These are phyloP conservation scores for Fusarium sp. DNA, from an alignment of 2,329 filamentous ascomycete species.

Conservation along the genomic window DNA sequence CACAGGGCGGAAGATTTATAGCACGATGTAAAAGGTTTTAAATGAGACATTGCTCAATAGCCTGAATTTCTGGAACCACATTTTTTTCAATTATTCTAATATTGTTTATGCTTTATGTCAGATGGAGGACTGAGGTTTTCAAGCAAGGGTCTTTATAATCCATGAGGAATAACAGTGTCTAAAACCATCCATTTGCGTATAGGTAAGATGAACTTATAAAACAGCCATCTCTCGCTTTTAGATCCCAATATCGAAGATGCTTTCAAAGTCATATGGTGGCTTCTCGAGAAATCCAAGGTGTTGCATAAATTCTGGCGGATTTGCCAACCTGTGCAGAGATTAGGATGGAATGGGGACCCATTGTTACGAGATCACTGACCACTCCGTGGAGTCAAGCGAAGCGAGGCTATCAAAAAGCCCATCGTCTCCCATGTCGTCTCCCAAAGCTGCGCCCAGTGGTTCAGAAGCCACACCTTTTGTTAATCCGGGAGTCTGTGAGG, in stretches of 20 bases:
- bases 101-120: no score
- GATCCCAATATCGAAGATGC: conserved; percentile 12
- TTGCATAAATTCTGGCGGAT: conserved; percentile 26
- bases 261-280: background rate
- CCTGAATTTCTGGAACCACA: no score
- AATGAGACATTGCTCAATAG: no score
- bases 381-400: conserved; percentile 6
- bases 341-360: accelerated
- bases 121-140: no score
- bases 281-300: conserved; percentile 20
- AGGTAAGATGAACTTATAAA: no score
- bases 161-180: no score
- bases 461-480: background rate
- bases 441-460: background rate
- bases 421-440: background rate
- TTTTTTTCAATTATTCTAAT: no score
- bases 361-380: background rate
- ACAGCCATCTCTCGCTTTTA: background rate
- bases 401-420: conserved; percentile 23
- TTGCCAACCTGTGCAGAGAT: conserved; percentile 1
- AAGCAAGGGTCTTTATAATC: no score
- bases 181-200: no score
- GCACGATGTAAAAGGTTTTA: no score
- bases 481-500: accelerated
- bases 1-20: no score